Evolutionary conservation across 2,329 filamentous ascomycete species (phyloP).

Genomic region (Fusarium paranaense): DNA sequence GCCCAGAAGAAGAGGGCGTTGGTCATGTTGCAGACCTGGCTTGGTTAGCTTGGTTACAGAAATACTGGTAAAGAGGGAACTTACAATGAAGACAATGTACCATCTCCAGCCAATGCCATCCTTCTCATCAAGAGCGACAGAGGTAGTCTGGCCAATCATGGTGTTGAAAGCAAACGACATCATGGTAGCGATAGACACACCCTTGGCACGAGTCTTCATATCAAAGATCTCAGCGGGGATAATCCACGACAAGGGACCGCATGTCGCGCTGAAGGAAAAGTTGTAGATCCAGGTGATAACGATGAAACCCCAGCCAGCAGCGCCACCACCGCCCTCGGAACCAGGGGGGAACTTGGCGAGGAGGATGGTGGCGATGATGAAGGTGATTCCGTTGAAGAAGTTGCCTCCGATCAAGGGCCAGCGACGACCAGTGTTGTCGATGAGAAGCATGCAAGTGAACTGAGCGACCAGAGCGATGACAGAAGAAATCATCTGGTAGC

Average conservation of each 20-base stretch:
- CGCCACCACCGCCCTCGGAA: conserved; percentile 52
- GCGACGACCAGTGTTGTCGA: conserved; percentile 78
- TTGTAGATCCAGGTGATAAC: conserved; percentile 82
- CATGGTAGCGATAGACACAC: conserved; percentile 81
- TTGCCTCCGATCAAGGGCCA: conserved; percentile 80
- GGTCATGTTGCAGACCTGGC: conserved; percentile 66
- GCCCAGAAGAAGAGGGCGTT: conserved; percentile 67
- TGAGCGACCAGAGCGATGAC: conserved; percentile 77
- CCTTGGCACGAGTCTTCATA: conserved; percentile 79
- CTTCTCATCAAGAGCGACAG: conserved; percentile 60
- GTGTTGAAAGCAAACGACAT: conserved; percentile 80
- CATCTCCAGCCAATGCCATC: conserved; percentile 59
- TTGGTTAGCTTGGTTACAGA: background rate
- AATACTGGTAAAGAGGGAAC: background rate
- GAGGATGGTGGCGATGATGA: conserved; percentile 73
- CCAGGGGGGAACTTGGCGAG: conserved; percentile 68
- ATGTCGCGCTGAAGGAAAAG: conserved; percentile 78
- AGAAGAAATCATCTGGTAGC: conserved; percentile 81
- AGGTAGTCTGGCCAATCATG: conserved; percentile 75
- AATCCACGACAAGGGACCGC: conserved; percentile 72
- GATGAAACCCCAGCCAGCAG: conserved; percentile 80
- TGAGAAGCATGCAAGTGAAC: conserved; percentile 73
- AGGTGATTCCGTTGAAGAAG: conserved; percentile 76
- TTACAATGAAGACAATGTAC: conserved; percentile 60
- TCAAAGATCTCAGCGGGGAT: conserved; percentile 82